Base-by-base conservation (phyloP, 1,139 yeast species). In the Sugiyamaella neomexicana region DNA sequence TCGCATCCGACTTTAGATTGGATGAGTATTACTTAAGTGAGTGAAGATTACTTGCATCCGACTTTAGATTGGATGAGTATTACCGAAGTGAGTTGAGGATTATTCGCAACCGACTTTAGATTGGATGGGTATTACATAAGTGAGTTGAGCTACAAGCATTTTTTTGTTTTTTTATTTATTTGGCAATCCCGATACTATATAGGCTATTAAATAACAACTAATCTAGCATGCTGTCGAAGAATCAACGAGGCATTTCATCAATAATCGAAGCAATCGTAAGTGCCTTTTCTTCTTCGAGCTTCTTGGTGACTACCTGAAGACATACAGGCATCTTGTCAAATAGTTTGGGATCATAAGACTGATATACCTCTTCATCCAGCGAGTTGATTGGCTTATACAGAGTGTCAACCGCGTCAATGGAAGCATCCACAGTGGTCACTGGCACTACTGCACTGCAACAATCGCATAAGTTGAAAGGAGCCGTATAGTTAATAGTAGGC, bases 321-420 rank as follows among this genome's bases (percentile, higher is more conserved):
- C 85, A 80, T 6, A 84, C 85, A 1, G 89, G 89, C 62, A 85
- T 80, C 0, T 85, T 84, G 58, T 81, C 78, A 68, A 78, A 75
- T 59, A 79, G 76, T 50, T 72, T 76, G 1, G 87, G 80, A 59
- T 82, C 74, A 68, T 84, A 85, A 58, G 74, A 65, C 27, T 64
- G 63, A 56, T 73, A 72, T 7, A 76, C 73, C 16, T 72, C 74
- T 31, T 61, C 58, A 47, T 79, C 82, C 3, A 65, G 62, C 2
- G 71, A 70, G 61, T 69, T 75, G 47, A 72, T 59, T n/a, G 75
- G 70, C 34, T 59, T 59, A 62, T 73, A 76, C 34, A 58, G 65
- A 7, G 57, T 54, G 2, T 69, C 71, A 23, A 68, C 60, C 9
- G 60, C 62, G 58, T 79, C 89, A 38, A 73, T 59, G 1, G 62